phyloP scores from a whole-genome alignment of 768 basidiomycete species.

The Lyophyllum shimeji region DNA sequence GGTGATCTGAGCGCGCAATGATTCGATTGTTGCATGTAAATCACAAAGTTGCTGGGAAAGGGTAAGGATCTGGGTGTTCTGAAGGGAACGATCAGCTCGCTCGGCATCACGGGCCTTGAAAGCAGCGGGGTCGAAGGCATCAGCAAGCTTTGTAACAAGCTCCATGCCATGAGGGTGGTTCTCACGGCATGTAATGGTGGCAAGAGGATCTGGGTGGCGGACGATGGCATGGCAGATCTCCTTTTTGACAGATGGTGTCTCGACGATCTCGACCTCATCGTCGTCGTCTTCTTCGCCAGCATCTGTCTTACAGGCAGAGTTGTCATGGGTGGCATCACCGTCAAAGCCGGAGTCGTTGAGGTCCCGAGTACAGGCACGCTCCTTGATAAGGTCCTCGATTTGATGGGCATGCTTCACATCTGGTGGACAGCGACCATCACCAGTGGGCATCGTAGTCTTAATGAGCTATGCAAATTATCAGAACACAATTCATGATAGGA shows the following conservation, averaged over 20 bases:
- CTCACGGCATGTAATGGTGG: neutral
- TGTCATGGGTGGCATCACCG: neutral
- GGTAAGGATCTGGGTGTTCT: constrained; percentile 4
- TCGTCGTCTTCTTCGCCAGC: neutral
- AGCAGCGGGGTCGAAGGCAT: constrained; percentile 23
- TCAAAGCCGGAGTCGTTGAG: neutral
- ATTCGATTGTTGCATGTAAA: constrained; percentile 2
- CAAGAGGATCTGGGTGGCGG: neutral
- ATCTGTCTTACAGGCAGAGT: neutral
- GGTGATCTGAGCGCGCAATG: constrained; percentile 11
- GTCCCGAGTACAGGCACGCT: constrained; percentile 7
- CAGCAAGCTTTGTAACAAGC: constrained; percentile 21
- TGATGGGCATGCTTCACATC: constrained; percentile 4
- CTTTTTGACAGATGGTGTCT: neutral
- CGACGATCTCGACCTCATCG: neutral
- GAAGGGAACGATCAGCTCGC: neutral
- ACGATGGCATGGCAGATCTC: neutral
- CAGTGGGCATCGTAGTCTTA: constrained; percentile 4
- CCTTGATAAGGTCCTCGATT: constrained; percentile 1
- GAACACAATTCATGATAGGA: neutral
- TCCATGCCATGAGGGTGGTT: constrained; percentile 2
- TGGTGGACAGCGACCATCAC: constrained; percentile 4
- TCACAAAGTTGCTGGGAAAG: constrained; percentile 7
- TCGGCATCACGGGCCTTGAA: constrained; percentile 11
- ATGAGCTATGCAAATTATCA: neutral